Evolutionary conservation across 2,329 filamentous ascomycete species (phyloP).

Genomic region (Paecilomyces niveus): DNA sequence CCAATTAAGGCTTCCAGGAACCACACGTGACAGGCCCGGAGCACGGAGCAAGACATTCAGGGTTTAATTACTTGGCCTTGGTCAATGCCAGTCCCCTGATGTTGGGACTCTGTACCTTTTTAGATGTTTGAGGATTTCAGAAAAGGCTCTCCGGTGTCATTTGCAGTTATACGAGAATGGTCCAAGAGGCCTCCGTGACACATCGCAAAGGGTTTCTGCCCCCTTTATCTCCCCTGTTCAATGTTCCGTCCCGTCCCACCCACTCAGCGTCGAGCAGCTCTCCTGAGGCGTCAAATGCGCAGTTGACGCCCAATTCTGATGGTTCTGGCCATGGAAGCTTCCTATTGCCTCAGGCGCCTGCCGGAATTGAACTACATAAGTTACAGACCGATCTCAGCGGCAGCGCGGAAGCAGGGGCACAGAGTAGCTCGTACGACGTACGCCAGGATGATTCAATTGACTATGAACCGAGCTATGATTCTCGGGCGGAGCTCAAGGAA

Average conservation of each 20-base stretch:
- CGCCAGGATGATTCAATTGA: constrained; percentile 17
- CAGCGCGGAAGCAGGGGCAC: not conserved
- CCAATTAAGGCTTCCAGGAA: not conserved
- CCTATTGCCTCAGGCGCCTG: constrained; percentile 8
- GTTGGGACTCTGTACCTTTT: not conserved
- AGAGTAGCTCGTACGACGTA: constrained; percentile 5
- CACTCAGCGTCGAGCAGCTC: constrained; percentile 14
- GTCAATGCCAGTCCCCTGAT: not conserved
- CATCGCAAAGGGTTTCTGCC: not conserved
- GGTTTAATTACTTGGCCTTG: not conserved
- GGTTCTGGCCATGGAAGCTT: constrained; percentile 18
- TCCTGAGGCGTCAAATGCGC: constrained; percentile 17
- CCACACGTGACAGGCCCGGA: not conserved
- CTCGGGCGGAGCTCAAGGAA: constrained; percentile 15
- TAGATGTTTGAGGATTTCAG: not conserved
- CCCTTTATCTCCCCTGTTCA: constrained; percentile 1
- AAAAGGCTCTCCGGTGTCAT: not conserved
- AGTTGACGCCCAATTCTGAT: constrained; percentile 29
- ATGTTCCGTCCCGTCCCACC: constrained; percentile 8
- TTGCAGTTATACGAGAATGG: not conserved
- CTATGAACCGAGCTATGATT: constrained; percentile 18
- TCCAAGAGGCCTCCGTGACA: not conserved
- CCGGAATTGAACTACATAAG: constrained; percentile 15
- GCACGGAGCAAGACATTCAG: not conserved
- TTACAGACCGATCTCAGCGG: constrained; percentile 28